Percentiles rank a stretch among this genome's conserved stretches.
Evolutionary conservation across 768 basidiomycete species (phyloP).

Genomic region (Leccinum rimulosum): DNA sequence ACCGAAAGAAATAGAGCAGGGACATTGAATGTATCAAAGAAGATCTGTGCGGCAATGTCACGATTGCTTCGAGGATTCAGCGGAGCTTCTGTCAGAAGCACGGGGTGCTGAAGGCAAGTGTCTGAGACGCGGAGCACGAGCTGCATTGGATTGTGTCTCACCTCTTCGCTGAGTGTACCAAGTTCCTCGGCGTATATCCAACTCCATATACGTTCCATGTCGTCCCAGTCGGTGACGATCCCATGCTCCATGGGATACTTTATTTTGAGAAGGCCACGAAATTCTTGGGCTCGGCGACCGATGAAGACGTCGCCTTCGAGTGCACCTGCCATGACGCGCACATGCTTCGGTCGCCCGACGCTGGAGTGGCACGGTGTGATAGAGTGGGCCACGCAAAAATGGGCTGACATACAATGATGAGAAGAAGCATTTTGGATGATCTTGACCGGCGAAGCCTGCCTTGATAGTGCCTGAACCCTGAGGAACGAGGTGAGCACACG

Average conservation of each 20-base stretch:
- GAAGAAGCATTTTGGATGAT: conserved; percentile 99
- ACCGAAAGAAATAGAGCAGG: conserved; percentile 96
- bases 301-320: conserved; percentile 97
- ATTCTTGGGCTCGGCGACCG: conserved; percentile 92
- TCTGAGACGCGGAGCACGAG: conserved; percentile 1
- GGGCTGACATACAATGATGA: conserved; percentile 84
- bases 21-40: conserved; percentile 99
- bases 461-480: conserved; percentile 99
- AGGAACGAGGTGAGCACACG: conserved; percentile 25
- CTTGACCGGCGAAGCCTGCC: conserved; percentile 98
- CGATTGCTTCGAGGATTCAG: conserved; percentile 95
- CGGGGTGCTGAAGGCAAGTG: conserved; percentile 73
- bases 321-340: conserved; percentile 96
- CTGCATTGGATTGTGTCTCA: conserved; percentile 32
- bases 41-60: conserved; percentile 96
- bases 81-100: conserved; percentile 95
- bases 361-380: conserved; percentile 38
- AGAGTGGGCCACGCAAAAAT: conserved; percentile 30
- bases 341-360: conserved; percentile 96
- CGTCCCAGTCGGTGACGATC: conserved; percentile 99
- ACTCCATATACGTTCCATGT: conserved; percentile 99
- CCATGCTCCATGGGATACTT: conserved; percentile 99
- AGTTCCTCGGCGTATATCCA: conserved; percentile 97
- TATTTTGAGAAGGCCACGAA: conserved; percentile 92
- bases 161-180: conserved; percentile 95